Evolutionary conservation across 1,139 yeast genomes (phyloP).

Genomic region (Trichomonascaceae sp.): DNA sequence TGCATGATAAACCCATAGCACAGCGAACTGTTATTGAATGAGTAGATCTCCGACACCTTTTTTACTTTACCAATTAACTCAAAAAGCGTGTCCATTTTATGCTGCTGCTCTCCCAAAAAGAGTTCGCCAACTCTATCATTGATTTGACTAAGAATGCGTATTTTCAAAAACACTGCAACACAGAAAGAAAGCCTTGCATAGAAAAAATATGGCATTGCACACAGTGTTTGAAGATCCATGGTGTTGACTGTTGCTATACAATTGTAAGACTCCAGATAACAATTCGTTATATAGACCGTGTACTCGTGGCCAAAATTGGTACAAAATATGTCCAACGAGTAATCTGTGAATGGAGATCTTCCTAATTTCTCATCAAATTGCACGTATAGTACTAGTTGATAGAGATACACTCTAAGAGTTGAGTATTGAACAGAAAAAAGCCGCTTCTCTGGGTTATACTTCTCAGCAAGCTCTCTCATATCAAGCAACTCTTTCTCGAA

Average conservation of each 20-base stretch:
- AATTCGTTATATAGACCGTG: constrained; percentile 21
- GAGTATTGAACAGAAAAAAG: constrained; percentile 31
- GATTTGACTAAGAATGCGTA: constrained; percentile 51
- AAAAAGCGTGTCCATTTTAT: constrained; percentile 42
- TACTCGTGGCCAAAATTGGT: constrained; percentile 20
- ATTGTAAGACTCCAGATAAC: constrained; percentile 20
- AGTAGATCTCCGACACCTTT: constrained; percentile 19
- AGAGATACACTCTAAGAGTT: constrained; percentile 68
- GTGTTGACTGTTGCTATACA: constrained; percentile 18
- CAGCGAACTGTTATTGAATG: constrained; percentile 25
- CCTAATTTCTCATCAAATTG: constrained; percentile 25
- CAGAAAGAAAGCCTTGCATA: constrained; percentile 63
- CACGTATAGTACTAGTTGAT: constrained; percentile 49
- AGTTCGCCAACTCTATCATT: constrained; percentile 28
- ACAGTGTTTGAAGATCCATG: constrained; percentile 28
- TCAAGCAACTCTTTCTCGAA: constrained; percentile 22
- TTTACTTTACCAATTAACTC: constrained; percentile 35
- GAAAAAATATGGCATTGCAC: constrained; percentile 56
- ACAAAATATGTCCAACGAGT: constrained; percentile 27
- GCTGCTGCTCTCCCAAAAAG: constrained; percentile 16
- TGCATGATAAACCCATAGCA: constrained; percentile 26
- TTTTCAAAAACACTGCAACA: constrained; percentile 57
- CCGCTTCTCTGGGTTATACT: background rate
- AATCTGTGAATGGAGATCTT: constrained; percentile 34
- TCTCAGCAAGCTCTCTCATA: constrained; percentile 5